A percentile compares a stretch with the other conserved stretches of the same genome.
Evolutionary conservation across 129 eudicot genomes (phyloP).

Genomic region (Flaveria bidentis): DNA sequence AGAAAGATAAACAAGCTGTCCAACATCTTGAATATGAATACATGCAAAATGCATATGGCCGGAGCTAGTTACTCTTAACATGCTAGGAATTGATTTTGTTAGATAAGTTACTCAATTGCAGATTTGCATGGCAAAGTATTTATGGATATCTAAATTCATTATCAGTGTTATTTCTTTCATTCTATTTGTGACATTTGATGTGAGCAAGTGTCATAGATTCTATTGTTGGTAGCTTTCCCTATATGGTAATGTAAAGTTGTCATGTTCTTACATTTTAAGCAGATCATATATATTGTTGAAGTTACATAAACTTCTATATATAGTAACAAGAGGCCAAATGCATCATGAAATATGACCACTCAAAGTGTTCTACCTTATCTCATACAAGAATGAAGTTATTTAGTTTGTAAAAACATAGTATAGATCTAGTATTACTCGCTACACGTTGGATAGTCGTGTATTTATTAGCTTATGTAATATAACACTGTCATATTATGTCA

Average conservation of each 20-base stretch:
- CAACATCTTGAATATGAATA: not conserved
- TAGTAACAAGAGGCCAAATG: slow-evolving; percentile 22
- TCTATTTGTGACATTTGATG: slow-evolving; percentile 22
- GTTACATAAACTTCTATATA: slow-evolving; percentile 18
- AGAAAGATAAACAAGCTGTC: not conserved
- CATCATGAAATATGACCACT: slow-evolving; percentile 28
- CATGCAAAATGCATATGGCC: slow-evolving; percentile 26
- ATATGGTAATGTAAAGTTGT: slow-evolving; percentile 31
- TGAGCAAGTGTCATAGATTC: slow-evolving; percentile 21
- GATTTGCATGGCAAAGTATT: slow-evolving; percentile 18
- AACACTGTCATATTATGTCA: too few relatives aligned
- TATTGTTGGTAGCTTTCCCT: slow-evolving; percentile 21
- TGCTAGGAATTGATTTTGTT: slow-evolving; percentile 30
- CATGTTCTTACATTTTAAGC: slow-evolving; percentile 20
- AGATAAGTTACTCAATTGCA: slow-evolving; percentile 30
- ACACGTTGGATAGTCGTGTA: not conserved
- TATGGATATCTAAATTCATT: not conserved
- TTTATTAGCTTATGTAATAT: not conserved
- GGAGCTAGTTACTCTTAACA: slow-evolving; percentile 28
- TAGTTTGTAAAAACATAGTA: not conserved
- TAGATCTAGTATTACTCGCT: too few relatives aligned
- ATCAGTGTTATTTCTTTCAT: slow-evolving; percentile 15
- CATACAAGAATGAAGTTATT: not conserved
- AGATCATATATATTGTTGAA: not conserved
- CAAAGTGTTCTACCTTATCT: not conserved